Percentiles rank a stretch among this genome's conserved stretches.
Evolutionary conservation across 768 basidiomycete species (phyloP).

Genomic region (Candolleomyces aberdarensis): DNA sequence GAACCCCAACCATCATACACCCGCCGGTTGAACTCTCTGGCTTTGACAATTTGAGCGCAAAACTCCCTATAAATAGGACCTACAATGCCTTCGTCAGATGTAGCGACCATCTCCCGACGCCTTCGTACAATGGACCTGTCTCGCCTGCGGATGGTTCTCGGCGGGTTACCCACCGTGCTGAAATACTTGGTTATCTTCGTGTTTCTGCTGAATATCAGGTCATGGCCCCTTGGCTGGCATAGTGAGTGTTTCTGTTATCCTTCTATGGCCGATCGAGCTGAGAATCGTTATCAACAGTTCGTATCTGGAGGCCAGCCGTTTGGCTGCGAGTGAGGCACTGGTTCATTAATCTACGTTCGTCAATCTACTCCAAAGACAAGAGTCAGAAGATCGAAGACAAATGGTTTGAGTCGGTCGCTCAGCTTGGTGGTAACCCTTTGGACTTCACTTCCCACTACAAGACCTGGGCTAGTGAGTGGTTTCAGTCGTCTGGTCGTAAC

Average conservation of each 20-base stretch:
- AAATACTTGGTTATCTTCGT: constrained; percentile 45
- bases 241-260: constrained; percentile 38
- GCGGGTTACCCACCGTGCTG: not conserved
- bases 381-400: constrained; percentile 30
- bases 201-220: constrained; percentile 55
- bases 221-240: constrained; percentile 70
- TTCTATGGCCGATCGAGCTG: too few relatives aligned
- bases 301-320: constrained; percentile 50
- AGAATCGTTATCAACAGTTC: constrained; percentile 26
- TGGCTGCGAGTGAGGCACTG: constrained; percentile 28
- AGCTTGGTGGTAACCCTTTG: constrained; percentile 58
- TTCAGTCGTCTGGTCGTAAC: not conserved
- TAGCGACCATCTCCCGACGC: too few relatives aligned
- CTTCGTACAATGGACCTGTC: too few relatives aligned
- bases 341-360: constrained; percentile 27
- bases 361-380: constrained; percentile 42
- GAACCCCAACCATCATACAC: too few relatives aligned
- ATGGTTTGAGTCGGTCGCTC: constrained; percentile 48
- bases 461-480: constrained; percentile 57
- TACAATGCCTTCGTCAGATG: too few relatives aligned
- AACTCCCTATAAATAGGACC: too few relatives aligned
- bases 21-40: too few relatives aligned
- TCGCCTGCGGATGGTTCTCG: too few relatives aligned
- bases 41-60: too few relatives aligned
- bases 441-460: constrained; percentile 36